These are phyloP conservation scores for Taphrina confusa DNA, from an alignment of 1,139 yeast species.

Conservation along the genomic window DNA sequence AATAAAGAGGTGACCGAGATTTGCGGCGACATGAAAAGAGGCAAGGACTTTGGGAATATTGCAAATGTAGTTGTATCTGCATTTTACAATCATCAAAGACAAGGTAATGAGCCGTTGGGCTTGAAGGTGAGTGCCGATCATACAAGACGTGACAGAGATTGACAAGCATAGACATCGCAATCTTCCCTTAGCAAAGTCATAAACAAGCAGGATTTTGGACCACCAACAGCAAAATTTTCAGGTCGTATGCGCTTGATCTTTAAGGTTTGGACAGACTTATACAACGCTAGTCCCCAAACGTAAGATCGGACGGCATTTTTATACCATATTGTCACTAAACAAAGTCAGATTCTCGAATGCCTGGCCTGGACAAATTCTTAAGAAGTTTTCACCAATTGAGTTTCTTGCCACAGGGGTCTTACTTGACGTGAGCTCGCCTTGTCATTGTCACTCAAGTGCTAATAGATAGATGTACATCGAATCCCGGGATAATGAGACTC, in stretches of 20 bases:
- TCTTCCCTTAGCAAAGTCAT: slow-evolving; percentile 9
- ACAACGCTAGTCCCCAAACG: slow-evolving; percentile 9
- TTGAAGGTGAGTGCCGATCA: background rate
- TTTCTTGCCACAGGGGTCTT: slow-evolving; percentile 13
- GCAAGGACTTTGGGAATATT: slow-evolving; percentile 6
- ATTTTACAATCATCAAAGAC: background rate
- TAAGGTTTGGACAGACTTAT: slow-evolving; percentile 12
- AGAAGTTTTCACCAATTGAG: slow-evolving; percentile 29
- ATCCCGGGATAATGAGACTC: background rate
- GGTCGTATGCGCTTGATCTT: slow-evolving; percentile 8
- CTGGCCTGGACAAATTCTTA: slow-evolving; percentile 1
- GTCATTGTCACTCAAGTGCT: background rate
- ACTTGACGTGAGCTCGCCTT: background rate
- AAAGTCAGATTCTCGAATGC: background rate
- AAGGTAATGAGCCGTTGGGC: background rate
- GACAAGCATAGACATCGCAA: background rate
- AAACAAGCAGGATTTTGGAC: slow-evolving; percentile 9
- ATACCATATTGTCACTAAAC: background rate
- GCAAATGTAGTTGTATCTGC: slow-evolving; percentile 6
- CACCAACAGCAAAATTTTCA: slow-evolving; percentile 4
- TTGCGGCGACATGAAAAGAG: slow-evolving; percentile 4
- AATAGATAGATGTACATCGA: background rate
- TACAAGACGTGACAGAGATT: background rate
- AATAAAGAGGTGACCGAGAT: slow-evolving; percentile 7
- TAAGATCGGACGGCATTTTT: background rate